Evolutionary conservation across 2,329 filamentous ascomycete species (phyloP).

Genomic region (Thielaviopsis cerberus): DNA sequence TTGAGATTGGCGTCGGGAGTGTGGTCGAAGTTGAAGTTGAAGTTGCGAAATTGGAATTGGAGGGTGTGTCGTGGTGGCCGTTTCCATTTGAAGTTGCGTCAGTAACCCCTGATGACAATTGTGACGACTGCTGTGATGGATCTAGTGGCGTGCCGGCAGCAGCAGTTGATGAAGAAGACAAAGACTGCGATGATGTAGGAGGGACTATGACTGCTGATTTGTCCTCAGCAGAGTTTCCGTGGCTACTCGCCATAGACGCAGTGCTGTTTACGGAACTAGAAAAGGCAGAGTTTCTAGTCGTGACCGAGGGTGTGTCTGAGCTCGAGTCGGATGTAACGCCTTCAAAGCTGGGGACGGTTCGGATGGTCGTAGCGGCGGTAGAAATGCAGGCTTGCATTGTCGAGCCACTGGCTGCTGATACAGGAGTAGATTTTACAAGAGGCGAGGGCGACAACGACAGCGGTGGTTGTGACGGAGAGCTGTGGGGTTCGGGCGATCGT

Average conservation of each 20-base stretch:
- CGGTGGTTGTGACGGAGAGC: conserved; percentile 8
- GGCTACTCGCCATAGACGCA: conserved; percentile 24
- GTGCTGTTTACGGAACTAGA: conserved; percentile 39
- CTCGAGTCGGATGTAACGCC: conserved; percentile 26
- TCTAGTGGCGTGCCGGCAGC: background rate
- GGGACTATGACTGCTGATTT: background rate
- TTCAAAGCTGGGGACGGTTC: conserved; percentile 38
- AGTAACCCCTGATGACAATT: background rate
- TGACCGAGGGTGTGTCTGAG: conserved; percentile 18
- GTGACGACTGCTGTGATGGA: background rate
- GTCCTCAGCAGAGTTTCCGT: conserved; percentile 14
- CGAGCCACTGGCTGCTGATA: conserved; percentile 10
- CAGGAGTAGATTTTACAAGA: conserved; percentile 14
- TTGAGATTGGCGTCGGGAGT: background rate
- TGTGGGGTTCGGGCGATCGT: conserved; percentile 15
- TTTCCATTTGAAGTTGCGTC: background rate
- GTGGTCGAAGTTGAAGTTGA: background rate
- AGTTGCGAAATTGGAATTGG: background rate
- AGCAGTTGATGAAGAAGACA: background rate
- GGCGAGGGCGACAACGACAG: conserved; percentile 15
- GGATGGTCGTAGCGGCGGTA: conserved; percentile 27
- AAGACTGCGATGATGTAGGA: background rate
- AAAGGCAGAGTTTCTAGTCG: conserved; percentile 30
- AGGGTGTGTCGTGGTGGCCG: background rate
- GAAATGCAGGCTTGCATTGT: conserved; percentile 15